Percentiles rank a stretch among this genome's conserved stretches.
Conservation (phyloP, 345 rosid species). For the Sonneratia caseolaris region DNA sequence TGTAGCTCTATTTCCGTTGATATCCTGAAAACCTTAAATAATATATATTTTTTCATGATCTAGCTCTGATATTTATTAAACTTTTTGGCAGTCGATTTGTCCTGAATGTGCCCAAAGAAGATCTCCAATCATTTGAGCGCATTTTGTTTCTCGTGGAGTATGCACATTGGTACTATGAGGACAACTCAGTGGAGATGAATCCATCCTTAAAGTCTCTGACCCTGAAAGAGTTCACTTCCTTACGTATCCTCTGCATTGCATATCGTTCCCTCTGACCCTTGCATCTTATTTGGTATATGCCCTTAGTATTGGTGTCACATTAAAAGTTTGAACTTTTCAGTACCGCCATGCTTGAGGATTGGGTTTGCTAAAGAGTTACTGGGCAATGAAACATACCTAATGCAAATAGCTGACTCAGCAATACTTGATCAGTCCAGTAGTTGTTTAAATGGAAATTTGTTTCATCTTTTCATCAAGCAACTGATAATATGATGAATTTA, state of each 20-base stretch:
- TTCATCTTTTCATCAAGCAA: background rate
- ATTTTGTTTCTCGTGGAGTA: slow-evolving; percentile 91
- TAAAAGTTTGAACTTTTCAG: background rate
- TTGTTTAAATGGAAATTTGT: background rate
- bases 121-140: slow-evolving; percentile 94
- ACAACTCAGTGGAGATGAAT: slow-evolving; percentile 85
- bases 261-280: background rate
- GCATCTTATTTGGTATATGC: background rate
- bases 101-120: slow-evolving; percentile 94
- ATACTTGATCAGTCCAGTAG: background rate
- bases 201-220: slow-evolving; percentile 77
- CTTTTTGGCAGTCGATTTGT: slow-evolving; percentile 74
- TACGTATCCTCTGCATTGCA: slow-evolving; percentile 52
- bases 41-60: too few relatives aligned
- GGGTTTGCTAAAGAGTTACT: too few relatives aligned
- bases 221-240: slow-evolving; percentile 85
- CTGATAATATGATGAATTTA: background rate
- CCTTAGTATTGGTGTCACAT: too few relatives aligned
- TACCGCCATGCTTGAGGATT: too few relatives aligned
- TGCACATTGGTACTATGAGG: slow-evolving; percentile 98
- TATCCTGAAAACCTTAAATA: too few relatives aligned
- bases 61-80: too few relatives aligned
- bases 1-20: too few relatives aligned
- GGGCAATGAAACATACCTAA: too few relatives aligned
- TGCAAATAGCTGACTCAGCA: background rate